Evolutionary conservation across 164 flowering plant species (phyloP).

Genomic region (Liriodendron chinense): DNA sequence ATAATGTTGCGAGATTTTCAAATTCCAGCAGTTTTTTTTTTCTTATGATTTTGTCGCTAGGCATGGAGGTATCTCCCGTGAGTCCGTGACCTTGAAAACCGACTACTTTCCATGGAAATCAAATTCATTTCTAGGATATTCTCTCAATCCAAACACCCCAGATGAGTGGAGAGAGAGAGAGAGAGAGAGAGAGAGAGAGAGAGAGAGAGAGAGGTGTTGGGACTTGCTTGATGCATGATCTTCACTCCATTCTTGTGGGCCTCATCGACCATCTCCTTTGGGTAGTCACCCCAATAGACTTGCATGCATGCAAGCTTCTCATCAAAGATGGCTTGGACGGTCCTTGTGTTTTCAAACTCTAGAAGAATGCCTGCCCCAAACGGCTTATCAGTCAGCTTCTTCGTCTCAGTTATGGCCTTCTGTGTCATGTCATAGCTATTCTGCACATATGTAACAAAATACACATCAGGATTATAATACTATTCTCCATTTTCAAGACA

Average conservation of each 20-base stretch:
- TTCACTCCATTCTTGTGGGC: conserved; percentile 34
- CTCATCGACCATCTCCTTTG: conserved; percentile 35
- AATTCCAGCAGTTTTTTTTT: too few species aligned
- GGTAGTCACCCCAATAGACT: conserved; percentile 34
- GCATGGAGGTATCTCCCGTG: too few species aligned
- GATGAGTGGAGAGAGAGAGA: not conserved
- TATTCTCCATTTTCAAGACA: too few species aligned
- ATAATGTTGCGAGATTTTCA: too few species aligned
- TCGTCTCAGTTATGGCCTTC: conserved; percentile 23
- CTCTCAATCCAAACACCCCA: too few species aligned
- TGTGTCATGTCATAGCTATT: conserved; percentile 23
- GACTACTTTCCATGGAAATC: too few species aligned
- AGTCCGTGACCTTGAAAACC: too few species aligned
- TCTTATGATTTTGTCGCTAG: too few species aligned
- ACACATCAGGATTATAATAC: not conserved
- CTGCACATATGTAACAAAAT: conserved; percentile 3
- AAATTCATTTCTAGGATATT: too few species aligned
- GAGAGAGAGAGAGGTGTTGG: not conserved
- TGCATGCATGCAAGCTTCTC: conserved; percentile 27
- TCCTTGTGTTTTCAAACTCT: conserved; percentile 22
- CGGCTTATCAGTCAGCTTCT: conserved; percentile 22
- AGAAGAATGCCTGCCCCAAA: conserved; percentile 27
- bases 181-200: conserved; percentile 5
- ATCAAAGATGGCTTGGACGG: conserved; percentile 27
- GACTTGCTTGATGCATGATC: conserved; percentile 24